Evolutionary conservation across 257 asterid genomes (phyloP), one percentile per base, ranked within the genome.

Genomic region (Salvia miltiorrhiza): DNA sequence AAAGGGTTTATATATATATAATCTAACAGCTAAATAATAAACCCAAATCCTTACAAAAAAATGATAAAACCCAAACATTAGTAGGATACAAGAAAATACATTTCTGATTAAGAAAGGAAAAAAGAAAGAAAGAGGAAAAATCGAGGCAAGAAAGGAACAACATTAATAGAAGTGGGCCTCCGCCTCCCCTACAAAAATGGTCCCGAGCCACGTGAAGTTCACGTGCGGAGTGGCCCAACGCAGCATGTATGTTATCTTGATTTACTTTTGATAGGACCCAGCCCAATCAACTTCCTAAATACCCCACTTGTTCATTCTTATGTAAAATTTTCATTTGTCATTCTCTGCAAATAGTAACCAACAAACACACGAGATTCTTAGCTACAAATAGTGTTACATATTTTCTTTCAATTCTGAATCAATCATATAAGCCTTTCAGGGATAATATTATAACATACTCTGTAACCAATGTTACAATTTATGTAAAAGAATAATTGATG

Each of bases 201-300:
- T 73, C 81, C 81, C 33, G 4, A 8, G 11, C 39, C 79, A 71
- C 80, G 52, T 77, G 85, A 80, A 71, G 74, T 74, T 81, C 82
- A 77, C 82, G 85, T 71, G 82, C 7, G 61, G 23, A 16, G 20
- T 47, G 76, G 74, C 65, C 80, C 79, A 53, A 56, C 20, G 26
- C 16, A 21, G 67, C 20, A 53, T 50, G 69, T 49, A 16, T 26
- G 4, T 39, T 33, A 52, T 74, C 76, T 41, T 16, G n/a, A 47
- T 74, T 61, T 17, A 33, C 45, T 17, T 62, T 63, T 13, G 35
- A 9, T 12, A 24, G 59, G 79, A 60, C 77, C 75, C 80, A 66
- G 47, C 71, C 72, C 64, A 73, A 45, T 69, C 69, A 57, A 73
- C 69, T 54, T 32, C 70, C 19, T 10, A 16, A 40, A 40, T 50